Conservation (phyloP, 139 green algal genomes). For the Chlamydomonas asymmetrica region DNA sequence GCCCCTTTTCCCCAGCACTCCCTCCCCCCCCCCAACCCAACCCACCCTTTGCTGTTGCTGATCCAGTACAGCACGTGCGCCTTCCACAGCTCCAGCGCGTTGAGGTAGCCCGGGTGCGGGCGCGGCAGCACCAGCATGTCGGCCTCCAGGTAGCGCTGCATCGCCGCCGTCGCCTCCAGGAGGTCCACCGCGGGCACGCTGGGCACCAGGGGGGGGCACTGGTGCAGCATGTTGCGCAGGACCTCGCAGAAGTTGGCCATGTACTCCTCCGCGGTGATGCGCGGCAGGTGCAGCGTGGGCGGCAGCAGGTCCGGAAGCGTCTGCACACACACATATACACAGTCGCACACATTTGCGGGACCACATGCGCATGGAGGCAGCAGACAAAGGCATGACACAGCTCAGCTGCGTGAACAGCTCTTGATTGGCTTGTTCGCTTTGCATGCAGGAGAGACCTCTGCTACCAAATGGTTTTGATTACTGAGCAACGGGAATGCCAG, state of each 20-base stretch:
- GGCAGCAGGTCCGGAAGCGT: constrained; percentile 40
- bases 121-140: constrained; percentile 22
- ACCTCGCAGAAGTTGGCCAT: constrained; percentile 44
- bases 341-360: too few species aligned
- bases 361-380: too few species aligned
- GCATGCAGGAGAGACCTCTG: too few species aligned
- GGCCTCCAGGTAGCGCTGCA: constrained; percentile 39
- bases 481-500: too few species aligned
- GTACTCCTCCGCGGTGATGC: constrained; percentile 49
- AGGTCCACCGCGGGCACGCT: constrained; percentile 42
- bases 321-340: too few species aligned
- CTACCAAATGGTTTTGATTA: too few species aligned
- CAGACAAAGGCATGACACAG: too few species aligned
- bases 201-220: constrained; percentile 35
- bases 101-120: constrained; percentile 45
- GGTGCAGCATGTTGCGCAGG: constrained; percentile 38
- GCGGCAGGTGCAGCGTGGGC: constrained; percentile 38
- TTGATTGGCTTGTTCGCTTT: too few species aligned
- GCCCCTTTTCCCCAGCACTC: too few species aligned
- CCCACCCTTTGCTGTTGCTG: constrained; percentile 27
- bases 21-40: too few species aligned
- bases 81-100: constrained; percentile 49
- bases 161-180: constrained; percentile 44
- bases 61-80: constrained; percentile 50
- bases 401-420: too few species aligned